Base-by-base conservation (phyloP, 768 basidiomycete species). In the Leccinum aurantiacum region DNA sequence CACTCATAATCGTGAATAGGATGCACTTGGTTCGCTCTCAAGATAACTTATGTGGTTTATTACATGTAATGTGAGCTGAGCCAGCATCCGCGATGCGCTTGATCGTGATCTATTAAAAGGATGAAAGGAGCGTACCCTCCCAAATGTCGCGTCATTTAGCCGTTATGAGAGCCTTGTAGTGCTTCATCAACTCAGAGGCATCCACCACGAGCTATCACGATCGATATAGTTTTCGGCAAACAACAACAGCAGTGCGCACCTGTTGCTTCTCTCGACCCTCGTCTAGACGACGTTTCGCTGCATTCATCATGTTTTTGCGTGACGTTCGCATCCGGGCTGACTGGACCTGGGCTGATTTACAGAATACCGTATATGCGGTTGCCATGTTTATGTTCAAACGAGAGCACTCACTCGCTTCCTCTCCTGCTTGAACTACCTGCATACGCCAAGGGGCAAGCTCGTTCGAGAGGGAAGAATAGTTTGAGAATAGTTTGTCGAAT, bases 241-340 rank as follows among this genome's bases (percentile, higher is more conserved):
- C 9, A 9, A 24, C 8, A 10, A 60, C 49, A 25, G 24, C 7
- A 53, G 55, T 22, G 33, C 54, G 52, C 49, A 76, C 78, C 67
- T 73, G 71, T 55, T 79, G 79, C 29, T 69, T 72, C 60, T 80
- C 78, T 50, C 77, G 64, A 29, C 70, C 71, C 47, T 78, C 74
- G 22, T 78, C 75, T 4, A 77, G 71, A 29, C 65, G 69, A 4
- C 59, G 57, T 58, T 74, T 74, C 33, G 75, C 73, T 44, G 66
- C 64, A 53, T 68, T 67, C 60, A 79, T 67, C 7, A 78, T 61
- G 19, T 69, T 65, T 56, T 67, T 69, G 53, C 79, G 73, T 5
- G 75, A 78, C 33, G 65, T 69, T 31, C 69, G 71, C 60, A 74
- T 74, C 17, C 63, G 77, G 17, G 50, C 49, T 14, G 67, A 60